Conservation (phyloP, 805 yeast genomes). For the Lipomyces lipofer region DNA sequence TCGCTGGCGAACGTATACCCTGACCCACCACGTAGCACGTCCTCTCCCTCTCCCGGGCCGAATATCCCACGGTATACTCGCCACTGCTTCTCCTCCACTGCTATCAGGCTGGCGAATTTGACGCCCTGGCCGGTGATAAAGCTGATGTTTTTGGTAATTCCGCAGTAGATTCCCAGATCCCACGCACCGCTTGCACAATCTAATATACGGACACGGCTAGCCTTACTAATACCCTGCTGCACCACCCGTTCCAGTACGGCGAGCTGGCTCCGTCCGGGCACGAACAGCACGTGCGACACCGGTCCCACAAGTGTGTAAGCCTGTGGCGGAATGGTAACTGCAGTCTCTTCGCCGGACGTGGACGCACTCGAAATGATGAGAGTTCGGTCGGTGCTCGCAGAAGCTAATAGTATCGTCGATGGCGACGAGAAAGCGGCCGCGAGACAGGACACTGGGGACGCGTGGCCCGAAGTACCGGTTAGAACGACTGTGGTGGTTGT, state of each 20-base stretch:
- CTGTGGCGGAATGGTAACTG: neutral
- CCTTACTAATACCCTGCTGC: no score
- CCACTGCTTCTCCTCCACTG: neutral
- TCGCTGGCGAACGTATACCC: constrained; percentile 4
- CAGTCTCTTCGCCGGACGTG: neutral
- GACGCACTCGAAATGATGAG: neutral
- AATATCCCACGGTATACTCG: neutral
- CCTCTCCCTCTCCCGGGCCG: neutral
- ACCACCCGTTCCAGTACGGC: neutral
- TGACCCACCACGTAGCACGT: constrained; percentile 1
- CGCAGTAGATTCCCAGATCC: neutral
- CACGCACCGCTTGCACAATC: neutral
- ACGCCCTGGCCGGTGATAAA: neutral
- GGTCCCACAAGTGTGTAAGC: neutral
- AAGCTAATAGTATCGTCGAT: neutral
- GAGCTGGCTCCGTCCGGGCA: constrained; percentile 3
- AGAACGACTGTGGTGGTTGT: neutral
- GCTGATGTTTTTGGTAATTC: neutral
- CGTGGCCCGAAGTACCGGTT: constrained; percentile 9
- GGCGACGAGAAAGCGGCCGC: neutral
- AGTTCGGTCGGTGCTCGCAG: constrained; percentile 1
- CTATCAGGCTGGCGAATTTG: neutral
- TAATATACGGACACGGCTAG: neutral
- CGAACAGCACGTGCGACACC: neutral
- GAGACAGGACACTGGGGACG: constrained; percentile 3